These are phyloP conservation scores for Monosporascus ibericus DNA, from an alignment of 2,329 filamentous ascomycete genomes.

Conservation along the genomic window DNA sequence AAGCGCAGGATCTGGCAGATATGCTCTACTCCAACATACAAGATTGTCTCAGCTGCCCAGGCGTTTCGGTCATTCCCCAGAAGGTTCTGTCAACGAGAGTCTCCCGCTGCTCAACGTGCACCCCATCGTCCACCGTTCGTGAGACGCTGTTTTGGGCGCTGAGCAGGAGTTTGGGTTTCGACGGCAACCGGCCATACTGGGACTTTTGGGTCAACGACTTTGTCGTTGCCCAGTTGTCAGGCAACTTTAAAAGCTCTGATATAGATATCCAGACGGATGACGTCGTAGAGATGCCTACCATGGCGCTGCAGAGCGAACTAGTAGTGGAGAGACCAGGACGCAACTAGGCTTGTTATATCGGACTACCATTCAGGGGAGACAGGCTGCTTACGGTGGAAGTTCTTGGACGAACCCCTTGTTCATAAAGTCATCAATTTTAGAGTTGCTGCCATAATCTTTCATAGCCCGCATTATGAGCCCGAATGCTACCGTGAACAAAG, in stretches of 20 bases:
- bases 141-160: not conserved
- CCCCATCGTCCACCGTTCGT: not conserved
- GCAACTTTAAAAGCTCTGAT: not conserved
- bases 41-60: not conserved
- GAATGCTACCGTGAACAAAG: too few relatives aligned
- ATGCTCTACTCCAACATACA: not conserved
- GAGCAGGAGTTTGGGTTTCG: not conserved
- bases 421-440: too few relatives aligned
- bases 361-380: too few relatives aligned
- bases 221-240: not conserved
- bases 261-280: not conserved
- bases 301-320: not conserved
- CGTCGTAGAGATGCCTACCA: not conserved
- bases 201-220: not conserved
- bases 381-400: too few relatives aligned
- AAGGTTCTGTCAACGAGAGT: not conserved
- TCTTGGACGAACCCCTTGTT: too few relatives aligned
- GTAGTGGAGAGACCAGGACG: not conserved
- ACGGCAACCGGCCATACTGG: not conserved
- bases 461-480: too few relatives aligned
- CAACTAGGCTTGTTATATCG: not conserved
- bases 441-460: too few relatives aligned
- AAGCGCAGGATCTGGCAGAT: not conserved
- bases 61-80: not conserved
- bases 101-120: not conserved